A percentile compares a stretch with the other conserved stretches of the same genome.
Conservation (phyloP, 2,329 filamentous ascomycete genomes). For the Hortaea werneckii region DNA sequence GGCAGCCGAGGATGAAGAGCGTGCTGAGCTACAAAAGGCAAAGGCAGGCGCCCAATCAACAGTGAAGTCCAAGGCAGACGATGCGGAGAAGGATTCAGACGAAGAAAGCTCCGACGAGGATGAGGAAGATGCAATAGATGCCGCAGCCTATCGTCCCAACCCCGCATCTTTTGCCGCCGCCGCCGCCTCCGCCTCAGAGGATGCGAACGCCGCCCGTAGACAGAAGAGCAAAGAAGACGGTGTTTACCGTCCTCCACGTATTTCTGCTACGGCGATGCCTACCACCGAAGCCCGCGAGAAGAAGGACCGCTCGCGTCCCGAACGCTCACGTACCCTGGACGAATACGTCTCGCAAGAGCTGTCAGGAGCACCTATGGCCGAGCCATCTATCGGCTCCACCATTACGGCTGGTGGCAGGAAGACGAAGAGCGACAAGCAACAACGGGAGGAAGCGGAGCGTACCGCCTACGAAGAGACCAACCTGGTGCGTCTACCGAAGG, state of each 20-base stretch:
- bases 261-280: conserved; percentile 72
- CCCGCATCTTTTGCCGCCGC: conserved; percentile 33
- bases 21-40: conserved; percentile 20
- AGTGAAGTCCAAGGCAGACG: conserved; percentile 13
- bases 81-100: conserved; percentile 18
- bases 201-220: conserved; percentile 18
- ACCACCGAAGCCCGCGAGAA: conserved; percentile 45
- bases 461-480: conserved; percentile 86
- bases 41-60: conserved; percentile 17
- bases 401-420: conserved; percentile 66
- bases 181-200: conserved; percentile 11
- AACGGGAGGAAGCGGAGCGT: conserved; percentile 67
- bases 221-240: conserved; percentile 43
- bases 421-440: conserved; percentile 66
- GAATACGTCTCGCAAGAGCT: conserved; percentile 85
- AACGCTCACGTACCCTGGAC: conserved; percentile 76
- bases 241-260: conserved; percentile 79
- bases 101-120: conserved; percentile 14
- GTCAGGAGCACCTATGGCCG: conserved; percentile 66
- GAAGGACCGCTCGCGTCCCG: conserved; percentile 53
- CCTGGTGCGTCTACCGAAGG: conserved; percentile 74
- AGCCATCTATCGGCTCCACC: conserved; percentile 86
- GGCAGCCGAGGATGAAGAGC: conserved; percentile 65
- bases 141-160: conserved; percentile 54
- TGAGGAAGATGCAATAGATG: conserved; percentile 40